Evolutionary conservation across 1,139 yeast genomes (phyloP), one percentile per base, ranked within the genome.

Genomic region (Sugiyamaella neomexicana): DNA sequence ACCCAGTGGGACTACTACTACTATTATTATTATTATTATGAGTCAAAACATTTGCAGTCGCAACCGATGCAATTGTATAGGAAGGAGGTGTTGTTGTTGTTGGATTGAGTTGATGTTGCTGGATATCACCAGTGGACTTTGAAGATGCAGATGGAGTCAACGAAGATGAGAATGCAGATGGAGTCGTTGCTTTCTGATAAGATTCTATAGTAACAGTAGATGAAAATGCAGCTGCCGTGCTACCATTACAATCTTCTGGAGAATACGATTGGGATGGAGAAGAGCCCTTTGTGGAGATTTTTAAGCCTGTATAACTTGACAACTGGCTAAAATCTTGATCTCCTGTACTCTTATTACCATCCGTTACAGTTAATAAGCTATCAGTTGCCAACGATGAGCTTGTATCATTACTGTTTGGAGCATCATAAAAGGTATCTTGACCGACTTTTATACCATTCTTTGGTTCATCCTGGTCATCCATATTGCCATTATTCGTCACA

Each of bases 361-460:
- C 51, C n/a, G 44, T 47, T 5, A 45, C 41, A 12, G 49, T 45
- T 29, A 45, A 23, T 27, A 45, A 13, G 20, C 49, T 45, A 45
- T 45, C 49, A 2, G 47, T 39, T 16, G 47, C 29, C 23, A 44
- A 15, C 10, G 47, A 44, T 6, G 47, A 32, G 39, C 39, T 44
- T 13, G 40, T 45, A 10, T 36, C 37, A 13, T 34, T 39, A 27
- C 20, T 39, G 17, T 47, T 39, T 13, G 45, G 40, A 27, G 51
- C 51, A n/a, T 47, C 45, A 27, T 47, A 47, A 31, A 47, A 47
- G 10, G 45, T 39, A 38, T 47, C 51, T n/a, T 37, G 27, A 2
- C 51, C 51, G 16, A 32, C 15, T 31, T 31, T 36, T 31, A 29
- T 13, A 34, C 51, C 51, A 39, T 37, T 7, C 20, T 13, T n/a